A percentile compares a stretch with the other conserved stretches of the same genome.
Evolutionary conservation across 2,329 filamentous ascomycete genomes (phyloP).

Genomic region (Cryphonectria nitschkei): DNA sequence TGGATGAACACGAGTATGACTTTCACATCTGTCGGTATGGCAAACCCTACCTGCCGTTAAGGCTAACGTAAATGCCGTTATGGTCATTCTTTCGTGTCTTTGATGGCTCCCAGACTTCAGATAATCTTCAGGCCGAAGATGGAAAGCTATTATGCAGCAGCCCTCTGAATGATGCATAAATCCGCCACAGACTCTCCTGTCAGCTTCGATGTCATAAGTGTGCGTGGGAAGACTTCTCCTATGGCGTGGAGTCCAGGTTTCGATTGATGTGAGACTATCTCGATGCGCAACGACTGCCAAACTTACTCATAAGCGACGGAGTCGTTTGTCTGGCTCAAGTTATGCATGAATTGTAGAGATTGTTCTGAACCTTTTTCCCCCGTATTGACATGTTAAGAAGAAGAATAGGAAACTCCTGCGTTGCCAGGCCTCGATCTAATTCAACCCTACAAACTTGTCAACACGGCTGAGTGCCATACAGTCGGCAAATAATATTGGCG

Average conservation of each 20-base stretch:
- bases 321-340: background rate
- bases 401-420: too few relatives aligned
- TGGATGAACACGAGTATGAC: background rate
- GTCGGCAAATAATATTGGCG: background rate
- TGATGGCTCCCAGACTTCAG: constrained; percentile 50
- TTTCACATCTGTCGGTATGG: background rate
- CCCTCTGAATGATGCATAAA: too few relatives aligned
- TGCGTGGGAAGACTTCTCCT: too few relatives aligned
- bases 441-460: too few relatives aligned
- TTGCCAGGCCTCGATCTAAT: too few relatives aligned
- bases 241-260: background rate
- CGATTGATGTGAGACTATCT: background rate
- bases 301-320: background rate
- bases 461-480: too few relatives aligned
- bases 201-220: too few relatives aligned
- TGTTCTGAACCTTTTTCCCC: too few relatives aligned
- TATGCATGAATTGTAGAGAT: too few relatives aligned
- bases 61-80: constrained; percentile 45
- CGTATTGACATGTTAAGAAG: too few relatives aligned
- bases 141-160: constrained; percentile 32
- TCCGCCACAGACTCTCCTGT: too few relatives aligned
- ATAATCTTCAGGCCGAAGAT: constrained; percentile 44
- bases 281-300: too few relatives aligned
- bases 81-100: constrained; percentile 40
- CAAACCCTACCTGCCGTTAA: constrained; percentile 54